Conservation (phyloP, 1,284 basidiomycete species). For the Papiliotrema flavescens region DNA sequence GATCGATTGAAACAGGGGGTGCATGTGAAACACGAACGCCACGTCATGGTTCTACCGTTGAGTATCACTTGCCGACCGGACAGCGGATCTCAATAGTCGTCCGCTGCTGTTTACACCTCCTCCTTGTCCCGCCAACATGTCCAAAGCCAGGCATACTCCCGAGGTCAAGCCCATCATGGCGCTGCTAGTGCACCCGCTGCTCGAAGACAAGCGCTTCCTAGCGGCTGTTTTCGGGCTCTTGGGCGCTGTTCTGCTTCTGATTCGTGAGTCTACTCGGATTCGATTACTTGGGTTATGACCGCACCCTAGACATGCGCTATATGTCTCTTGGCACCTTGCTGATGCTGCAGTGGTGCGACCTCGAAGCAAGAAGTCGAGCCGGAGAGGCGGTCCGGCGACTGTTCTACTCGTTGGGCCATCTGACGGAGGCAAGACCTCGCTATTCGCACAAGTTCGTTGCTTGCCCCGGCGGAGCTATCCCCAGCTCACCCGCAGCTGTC, state of each 20-base stretch:
- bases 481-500: conserved; percentile 27
- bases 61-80: no score
- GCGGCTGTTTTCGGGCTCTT: conserved; percentile 30
- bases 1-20: no score
- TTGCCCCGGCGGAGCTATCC: not conserved
- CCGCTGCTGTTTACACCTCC: no score
- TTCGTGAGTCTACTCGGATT: conserved; percentile 29
- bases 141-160: conserved; percentile 9
- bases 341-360: conserved; percentile 16
- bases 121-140: not conserved
- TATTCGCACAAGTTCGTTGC: conserved; percentile 40
- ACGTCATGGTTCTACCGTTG: no score
- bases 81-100: no score
- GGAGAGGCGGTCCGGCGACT: conserved; percentile 28
- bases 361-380: conserved; percentile 7
- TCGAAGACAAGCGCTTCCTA: conserved; percentile 34
- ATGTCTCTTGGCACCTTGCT: not conserved
- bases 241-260: conserved; percentile 21
- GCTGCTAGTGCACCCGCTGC: conserved; percentile 21
- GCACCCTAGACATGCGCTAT: no score
- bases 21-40: no score
- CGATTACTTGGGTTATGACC: no score
- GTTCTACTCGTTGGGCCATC: conserved; percentile 40
- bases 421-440: conserved; percentile 42
- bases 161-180: conserved; percentile 27